These are phyloP conservation scores for Colletotrichum coccodes DNA, from an alignment of 2,329 filamentous ascomycete species.

Conservation along the genomic window DNA sequence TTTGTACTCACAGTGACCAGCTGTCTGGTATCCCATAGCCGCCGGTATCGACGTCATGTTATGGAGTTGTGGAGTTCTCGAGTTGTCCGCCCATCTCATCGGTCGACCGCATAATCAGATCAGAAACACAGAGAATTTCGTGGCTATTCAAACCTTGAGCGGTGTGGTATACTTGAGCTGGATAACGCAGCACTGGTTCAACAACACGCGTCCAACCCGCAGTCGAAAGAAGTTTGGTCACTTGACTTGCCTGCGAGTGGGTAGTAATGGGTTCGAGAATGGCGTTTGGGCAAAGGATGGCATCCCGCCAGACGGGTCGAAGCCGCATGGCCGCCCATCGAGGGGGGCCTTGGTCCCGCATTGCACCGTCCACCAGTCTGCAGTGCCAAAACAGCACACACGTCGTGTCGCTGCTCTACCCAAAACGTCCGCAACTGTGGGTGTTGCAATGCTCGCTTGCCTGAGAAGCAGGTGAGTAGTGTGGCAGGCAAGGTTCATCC, in stretches of 20 bases:
- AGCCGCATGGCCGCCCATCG: conserved; percentile 3
- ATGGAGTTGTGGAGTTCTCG: background rate
- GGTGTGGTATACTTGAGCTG: too few species aligned
- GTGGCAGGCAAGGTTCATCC: conserved; percentile 22
- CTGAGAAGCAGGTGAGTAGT: conserved; percentile 11
- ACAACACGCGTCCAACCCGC: background rate
- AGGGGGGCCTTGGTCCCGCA: background rate
- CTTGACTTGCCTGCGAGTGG: background rate
- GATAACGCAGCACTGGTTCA: background rate
- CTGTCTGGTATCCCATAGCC: too few species aligned
- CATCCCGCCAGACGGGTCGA: conserved; percentile 22
- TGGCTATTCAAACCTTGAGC: background rate
- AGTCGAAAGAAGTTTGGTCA: background rate
- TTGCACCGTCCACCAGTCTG: background rate
- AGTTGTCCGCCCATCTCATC: background rate
- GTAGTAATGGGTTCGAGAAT: background rate
- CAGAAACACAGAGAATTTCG: background rate
- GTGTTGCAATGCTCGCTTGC: background rate
- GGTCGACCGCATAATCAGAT: background rate
- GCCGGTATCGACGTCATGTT: background rate
- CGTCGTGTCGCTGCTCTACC: background rate
- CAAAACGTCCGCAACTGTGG: background rate
- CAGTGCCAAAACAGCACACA: background rate
- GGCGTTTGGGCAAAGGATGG: conserved; percentile 3
- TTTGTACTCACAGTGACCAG: too few species aligned